Evolutionary conservation across 2,329 filamentous ascomycete genomes (phyloP).

Genomic region (Didymella arachidicola): DNA sequence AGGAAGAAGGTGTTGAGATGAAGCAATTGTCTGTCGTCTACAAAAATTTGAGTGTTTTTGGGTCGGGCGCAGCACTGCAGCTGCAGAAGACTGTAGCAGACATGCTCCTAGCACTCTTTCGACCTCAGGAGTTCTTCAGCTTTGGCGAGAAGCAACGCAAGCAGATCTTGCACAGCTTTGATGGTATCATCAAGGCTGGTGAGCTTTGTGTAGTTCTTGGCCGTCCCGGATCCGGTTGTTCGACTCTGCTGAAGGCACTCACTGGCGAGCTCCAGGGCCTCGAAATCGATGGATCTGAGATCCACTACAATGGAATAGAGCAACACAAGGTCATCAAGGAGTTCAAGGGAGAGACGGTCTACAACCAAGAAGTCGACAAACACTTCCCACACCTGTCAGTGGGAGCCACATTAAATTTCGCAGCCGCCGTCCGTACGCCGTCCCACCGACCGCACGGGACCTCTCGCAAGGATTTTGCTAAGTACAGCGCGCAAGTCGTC

Average conservation of each 20-base stretch:
- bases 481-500: conserved; percentile 59
- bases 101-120: conserved; percentile 64
- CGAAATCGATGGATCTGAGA: conserved; percentile 59
- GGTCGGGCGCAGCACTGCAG: conserved; percentile 71
- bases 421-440: conserved; percentile 61
- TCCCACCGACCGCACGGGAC: conserved; percentile 48
- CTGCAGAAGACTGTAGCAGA: conserved; percentile 73
- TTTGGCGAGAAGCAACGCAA: conserved; percentile 59
- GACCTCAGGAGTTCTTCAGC: conserved; percentile 64
- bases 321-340: conserved; percentile 55
- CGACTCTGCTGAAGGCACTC: conserved; percentile 69
- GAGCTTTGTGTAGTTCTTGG: conserved; percentile 59
- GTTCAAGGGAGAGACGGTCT: conserved; percentile 57
- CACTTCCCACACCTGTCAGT: conserved; percentile 67
- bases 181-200: conserved; percentile 61
- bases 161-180: conserved; percentile 63
- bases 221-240: conserved; percentile 66
- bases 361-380: conserved; percentile 56
- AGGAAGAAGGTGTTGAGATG: conserved; percentile 63
- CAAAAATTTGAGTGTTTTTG: conserved; percentile 70
- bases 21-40: conserved; percentile 68
- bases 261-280: conserved; percentile 68
- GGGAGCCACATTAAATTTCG: conserved; percentile 65
- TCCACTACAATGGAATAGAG: conserved; percentile 68
- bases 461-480: conserved; percentile 55